Conservation (phyloP, 306 rosid genomes). For the Pterocarpus macrocarpus region DNA sequence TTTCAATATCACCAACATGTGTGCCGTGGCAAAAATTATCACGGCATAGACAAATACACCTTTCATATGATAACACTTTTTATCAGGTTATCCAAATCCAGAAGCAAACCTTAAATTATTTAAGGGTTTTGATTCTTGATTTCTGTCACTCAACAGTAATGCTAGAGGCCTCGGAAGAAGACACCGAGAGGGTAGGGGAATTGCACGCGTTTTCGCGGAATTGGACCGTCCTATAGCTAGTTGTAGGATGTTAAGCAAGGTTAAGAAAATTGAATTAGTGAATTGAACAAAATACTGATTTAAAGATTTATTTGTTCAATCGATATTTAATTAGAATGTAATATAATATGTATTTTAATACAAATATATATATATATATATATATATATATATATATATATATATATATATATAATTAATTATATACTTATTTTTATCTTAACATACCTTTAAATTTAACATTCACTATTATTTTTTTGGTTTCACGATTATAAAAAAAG, state of each 20-base stretch:
- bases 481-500: too few relatives aligned
- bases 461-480: too few relatives aligned
- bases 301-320: too few relatives aligned
- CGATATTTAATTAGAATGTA: too few relatives aligned
- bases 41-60: constrained; percentile 24
- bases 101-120: constrained; percentile 34
- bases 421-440: too few relatives aligned
- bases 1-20: background rate
- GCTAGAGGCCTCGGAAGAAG: background rate
- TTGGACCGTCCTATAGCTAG: constrained; percentile 48
- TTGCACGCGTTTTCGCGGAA: constrained; percentile 44
- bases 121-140: constrained; percentile 25
- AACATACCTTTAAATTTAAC: too few relatives aligned
- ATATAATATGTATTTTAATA: too few relatives aligned
- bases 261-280: too few relatives aligned
- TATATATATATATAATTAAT: too few relatives aligned
- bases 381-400: too few relatives aligned
- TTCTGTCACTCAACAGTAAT: background rate
- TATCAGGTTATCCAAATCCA: constrained; percentile 12
- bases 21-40: constrained; percentile 25
- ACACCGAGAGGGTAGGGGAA: background rate
- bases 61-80: constrained; percentile 20
- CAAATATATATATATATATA: too few relatives aligned
- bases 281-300: too few relatives aligned
- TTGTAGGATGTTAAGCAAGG: background rate